Evolutionary conservation across 805 yeast species (phyloP), one percentile per base, ranked within the genome.

Genomic region (Cyberlindnera lachancei): DNA sequence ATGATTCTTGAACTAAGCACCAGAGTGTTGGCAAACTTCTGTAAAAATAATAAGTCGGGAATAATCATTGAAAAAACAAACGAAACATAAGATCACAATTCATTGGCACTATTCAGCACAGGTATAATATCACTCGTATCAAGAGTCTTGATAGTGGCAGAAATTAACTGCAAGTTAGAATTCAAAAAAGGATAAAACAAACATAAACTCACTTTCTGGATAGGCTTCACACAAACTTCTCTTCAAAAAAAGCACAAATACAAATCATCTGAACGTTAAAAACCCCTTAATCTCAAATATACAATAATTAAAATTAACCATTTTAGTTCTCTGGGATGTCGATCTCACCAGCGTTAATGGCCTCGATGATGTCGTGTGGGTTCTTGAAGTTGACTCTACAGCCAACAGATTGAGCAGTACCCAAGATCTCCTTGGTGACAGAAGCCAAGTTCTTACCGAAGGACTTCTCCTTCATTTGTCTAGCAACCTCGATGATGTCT

Each of bases 401-500:
- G 61, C 98, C 98, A 63, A 92, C 94, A 50, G 96, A 88, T 76
- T 90, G 97, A 59, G 97, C 96, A 68, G 98, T 92, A 70, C 98
- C 98, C 66, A 92, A 82, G 64, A 92, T 84, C 79, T 92, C 98
- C 80, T 92, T 92, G 61, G 95, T 75, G 56, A 92, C 95, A 45
- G 96, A 92, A 51, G 94, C 86, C 66, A 92, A 81, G 70, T 60
- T 84, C 84, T 87, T 90, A 76, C 98, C 96, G 69, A 92, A 86
- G 47, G 96, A 87, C 76, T 92, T 92, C 67, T 82, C 86, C 68
- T 75, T 80, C 97, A 92, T 90, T 64, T 80, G 80, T 73, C 96
- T 88, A 59, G 98, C 97, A 63, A 92, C 83, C 66, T 87, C 95
- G 68, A 75, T 75, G 71, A 92, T 84, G 73, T 90, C 96, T 61